Percentiles rank a stretch among this genome's conserved stretches.
phyloP scores from a whole-genome alignment of 1,139 yeast genomes.

The Magnusiomyces paraingens region DNA sequence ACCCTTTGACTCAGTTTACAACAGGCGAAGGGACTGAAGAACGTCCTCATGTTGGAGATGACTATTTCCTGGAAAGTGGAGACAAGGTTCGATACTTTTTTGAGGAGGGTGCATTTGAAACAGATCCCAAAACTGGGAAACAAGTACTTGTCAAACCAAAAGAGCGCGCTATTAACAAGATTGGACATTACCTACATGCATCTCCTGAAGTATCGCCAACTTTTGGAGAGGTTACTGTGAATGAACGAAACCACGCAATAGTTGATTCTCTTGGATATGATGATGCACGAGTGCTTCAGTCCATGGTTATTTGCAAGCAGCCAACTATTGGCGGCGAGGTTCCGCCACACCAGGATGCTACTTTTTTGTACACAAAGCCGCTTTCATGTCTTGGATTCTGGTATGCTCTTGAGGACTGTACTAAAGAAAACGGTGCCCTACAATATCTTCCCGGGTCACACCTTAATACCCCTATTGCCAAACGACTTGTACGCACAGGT shows the following conservation, averaged over 20 bases:
- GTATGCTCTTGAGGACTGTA: constrained; percentile 77
- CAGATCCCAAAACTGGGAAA: constrained; percentile 14
- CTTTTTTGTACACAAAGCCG: constrained; percentile 66
- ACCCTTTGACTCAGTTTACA: constrained; percentile 66
- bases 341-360: constrained; percentile 74
- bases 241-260: constrained; percentile 44
- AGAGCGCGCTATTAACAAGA: constrained; percentile 59
- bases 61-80: constrained; percentile 61
- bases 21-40: constrained; percentile 49
- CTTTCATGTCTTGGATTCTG: constrained; percentile 72
- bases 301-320: constrained; percentile 77
- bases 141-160: constrained; percentile 43
- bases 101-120: constrained; percentile 64
- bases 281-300: constrained; percentile 69
- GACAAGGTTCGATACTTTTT: constrained; percentile 66
- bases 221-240: constrained; percentile 48
- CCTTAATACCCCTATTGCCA: constrained; percentile 48
- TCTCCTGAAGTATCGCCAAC: constrained; percentile 38
- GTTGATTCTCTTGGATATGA: constrained; percentile 47
- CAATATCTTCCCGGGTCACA: constrained; percentile 74
- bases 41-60: constrained; percentile 59
- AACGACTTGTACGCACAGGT: constrained; percentile 53
- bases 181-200: constrained; percentile 71
- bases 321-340: constrained; percentile 70
- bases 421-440: constrained; percentile 60